Evolutionary conservation across 805 yeast genomes (phyloP), one percentile per base, ranked within the genome.

Genomic region (Myxozyma melibiosi): DNA sequence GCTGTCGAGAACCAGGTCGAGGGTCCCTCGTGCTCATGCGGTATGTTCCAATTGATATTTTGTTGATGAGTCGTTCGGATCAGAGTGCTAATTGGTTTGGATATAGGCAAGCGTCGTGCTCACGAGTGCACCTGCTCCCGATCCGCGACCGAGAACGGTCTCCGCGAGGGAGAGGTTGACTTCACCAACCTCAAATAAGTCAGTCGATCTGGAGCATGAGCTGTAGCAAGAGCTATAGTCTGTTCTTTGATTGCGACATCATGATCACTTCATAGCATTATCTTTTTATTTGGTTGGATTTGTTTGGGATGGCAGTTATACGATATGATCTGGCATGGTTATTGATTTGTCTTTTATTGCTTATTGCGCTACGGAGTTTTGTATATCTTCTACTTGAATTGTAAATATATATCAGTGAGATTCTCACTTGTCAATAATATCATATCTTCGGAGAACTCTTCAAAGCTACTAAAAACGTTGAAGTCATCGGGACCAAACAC

Each of bases 151-250:
- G 73, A 70, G 64, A 70, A 70, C 62, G 58, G 66, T 42, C 66
- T 70, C 38, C 74, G 81, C 68, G 85, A 82, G 28, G 86, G 85
- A 58, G 86, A 82, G 75, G 67, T 72, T 55, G 86, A 83, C 68
- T 82, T 78, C 74, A 82, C 85, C 66, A 73, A 78, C 72, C 14
- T 65, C 62, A 62, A 63, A 49, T 72, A 68, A 39, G 46, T 9
- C n/a, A 4, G 9, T 20, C 22, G 25, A 6, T 30, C 7, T 14
- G 9, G 27, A 24, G 27, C 14, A n/a, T 39, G 22, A 8, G 28
- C 53, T 30, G 14, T 30, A 30, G 11, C 11, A 11, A 30, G n/a
- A 8, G 9, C 16, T 3, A 16, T 47, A 31, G 18, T 46, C 49
- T 44, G 13, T 31, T 33, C 7, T 16, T 7, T 4, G 5, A 2